phyloP scores from a whole-genome alignment of 495 filamentous ascomycete genomes.

The Penicillium cinerascens region DNA sequence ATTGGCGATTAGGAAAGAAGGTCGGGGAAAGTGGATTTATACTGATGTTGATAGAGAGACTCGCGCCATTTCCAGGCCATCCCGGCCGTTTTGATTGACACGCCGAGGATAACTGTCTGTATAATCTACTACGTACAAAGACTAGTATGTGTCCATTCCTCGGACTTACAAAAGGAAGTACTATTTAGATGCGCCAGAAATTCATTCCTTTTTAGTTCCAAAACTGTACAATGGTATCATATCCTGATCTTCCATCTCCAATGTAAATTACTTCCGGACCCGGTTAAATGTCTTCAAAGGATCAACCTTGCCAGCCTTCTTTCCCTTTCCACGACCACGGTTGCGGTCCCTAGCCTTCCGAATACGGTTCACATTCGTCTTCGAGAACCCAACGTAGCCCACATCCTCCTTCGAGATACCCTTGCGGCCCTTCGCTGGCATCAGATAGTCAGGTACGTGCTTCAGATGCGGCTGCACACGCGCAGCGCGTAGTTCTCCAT shows the following conservation, averaged over 20 bases:
- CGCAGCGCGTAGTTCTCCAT: constrained; percentile 77
- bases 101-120: not conserved
- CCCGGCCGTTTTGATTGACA: not conserved
- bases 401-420: constrained; percentile 58
- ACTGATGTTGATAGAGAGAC: constrained; percentile 29
- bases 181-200: not conserved
- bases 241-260: constrained; percentile 12
- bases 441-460: constrained; percentile 91
- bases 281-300: constrained; percentile 86
- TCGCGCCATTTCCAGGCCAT: not conserved
- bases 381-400: constrained; percentile 74
- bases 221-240: constrained; percentile 35
- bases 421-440: constrained; percentile 74
- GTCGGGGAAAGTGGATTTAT: constrained; percentile 37
- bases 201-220: constrained; percentile 12
- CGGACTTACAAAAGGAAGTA: constrained; percentile 1
- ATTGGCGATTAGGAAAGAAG: constrained; percentile 26
- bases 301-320: constrained; percentile 60
- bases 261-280: constrained; percentile 26
- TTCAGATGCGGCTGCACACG: constrained; percentile 84
- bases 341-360: constrained; percentile 66
- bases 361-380: constrained; percentile 68
- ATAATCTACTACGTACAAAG: too few species aligned
- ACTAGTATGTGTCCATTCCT: too few species aligned
- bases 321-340: constrained; percentile 50